A percentile compares a stretch with the other conserved stretches of the same genome.
phyloP scores from a whole-genome alignment of 495 filamentous ascomycete genomes.

The Sordaria brevicollis region DNA sequence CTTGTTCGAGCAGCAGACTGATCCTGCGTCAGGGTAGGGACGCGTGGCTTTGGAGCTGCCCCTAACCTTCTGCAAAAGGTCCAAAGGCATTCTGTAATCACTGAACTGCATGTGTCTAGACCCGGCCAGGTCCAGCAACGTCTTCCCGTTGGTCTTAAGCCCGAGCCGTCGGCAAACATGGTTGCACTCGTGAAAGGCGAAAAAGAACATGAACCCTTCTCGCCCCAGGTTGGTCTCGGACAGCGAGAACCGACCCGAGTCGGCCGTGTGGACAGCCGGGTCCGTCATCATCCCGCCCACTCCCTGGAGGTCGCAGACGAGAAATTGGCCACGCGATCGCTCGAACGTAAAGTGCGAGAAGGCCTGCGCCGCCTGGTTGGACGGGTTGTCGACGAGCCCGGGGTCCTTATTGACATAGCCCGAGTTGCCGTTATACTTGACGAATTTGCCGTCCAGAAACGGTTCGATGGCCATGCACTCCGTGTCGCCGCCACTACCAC shows the following conservation, averaged over 20 bases:
- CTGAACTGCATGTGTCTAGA: constrained; percentile 10
- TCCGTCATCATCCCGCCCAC: constrained; percentile 25
- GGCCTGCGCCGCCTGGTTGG: constrained; percentile 25
- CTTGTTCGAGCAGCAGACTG: constrained; percentile 31
- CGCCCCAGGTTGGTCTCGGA: constrained; percentile 15
- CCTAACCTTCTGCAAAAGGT: no score
- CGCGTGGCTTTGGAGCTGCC: no score
- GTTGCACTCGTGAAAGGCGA: constrained; percentile 27
- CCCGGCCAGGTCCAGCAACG: constrained; percentile 13
- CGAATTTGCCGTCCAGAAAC: constrained; percentile 20
- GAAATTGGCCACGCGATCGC: constrained; percentile 24
- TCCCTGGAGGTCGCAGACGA: constrained; percentile 26
- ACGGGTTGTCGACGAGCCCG: background rate
- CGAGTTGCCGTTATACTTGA: constrained; percentile 32
- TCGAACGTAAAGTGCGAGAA: constrained; percentile 36
- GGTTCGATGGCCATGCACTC: constrained; percentile 23
- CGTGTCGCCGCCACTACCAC: background rate
- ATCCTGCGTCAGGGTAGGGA: no score
- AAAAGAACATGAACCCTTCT: constrained; percentile 31
- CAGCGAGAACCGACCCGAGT: constrained; percentile 19
- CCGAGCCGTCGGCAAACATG: constrained; percentile 26
- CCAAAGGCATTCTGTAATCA: no score
- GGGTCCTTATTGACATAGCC: constrained; percentile 21
- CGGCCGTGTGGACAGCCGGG: constrained; percentile 23
- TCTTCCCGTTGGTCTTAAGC: constrained; percentile 19